Evolutionary conservation across 345 rosid genomes (phyloP).

Genomic region (Bretschneidera sinensis): DNA sequence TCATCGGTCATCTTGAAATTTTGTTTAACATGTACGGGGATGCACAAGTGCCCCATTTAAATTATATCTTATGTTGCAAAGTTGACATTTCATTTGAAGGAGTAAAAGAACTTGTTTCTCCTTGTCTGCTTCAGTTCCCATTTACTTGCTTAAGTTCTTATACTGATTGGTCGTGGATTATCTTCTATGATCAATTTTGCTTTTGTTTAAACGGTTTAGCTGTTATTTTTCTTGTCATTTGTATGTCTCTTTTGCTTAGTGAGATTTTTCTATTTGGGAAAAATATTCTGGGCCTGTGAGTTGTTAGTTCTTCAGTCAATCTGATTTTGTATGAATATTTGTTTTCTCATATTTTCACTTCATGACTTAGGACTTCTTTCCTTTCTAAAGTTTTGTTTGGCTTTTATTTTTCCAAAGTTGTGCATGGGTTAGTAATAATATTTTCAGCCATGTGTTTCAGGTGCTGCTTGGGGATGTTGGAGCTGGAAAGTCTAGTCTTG

Average conservation of each 20-base stretch:
- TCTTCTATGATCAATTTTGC: neutral
- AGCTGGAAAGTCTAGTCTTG: slow-evolving; percentile 93
- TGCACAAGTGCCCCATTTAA: neutral
- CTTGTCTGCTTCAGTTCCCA: neutral
- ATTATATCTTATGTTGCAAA: neutral
- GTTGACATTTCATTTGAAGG: neutral
- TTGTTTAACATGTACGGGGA: neutral
- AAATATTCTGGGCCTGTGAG: no score
- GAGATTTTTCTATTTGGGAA: neutral
- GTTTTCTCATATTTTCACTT: no score
- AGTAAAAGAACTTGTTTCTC: neutral
- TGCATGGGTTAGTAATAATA: neutral
- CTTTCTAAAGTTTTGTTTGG: neutral
- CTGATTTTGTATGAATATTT: no score
- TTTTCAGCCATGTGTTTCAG: slow-evolving; percentile 27
- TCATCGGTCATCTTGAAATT: neutral
- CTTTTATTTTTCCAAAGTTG: neutral
- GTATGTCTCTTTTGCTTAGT: neutral
- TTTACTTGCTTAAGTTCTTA: neutral
- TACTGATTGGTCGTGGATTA: neutral
- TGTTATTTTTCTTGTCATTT: no score
- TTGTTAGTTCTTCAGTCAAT: no score
- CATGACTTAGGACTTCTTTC: neutral
- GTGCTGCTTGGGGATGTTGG: slow-evolving; percentile 97
- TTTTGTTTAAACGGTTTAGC: no score